Conservation (phyloP, 306 rosid species). For the Mimosa bimucronata region DNA sequence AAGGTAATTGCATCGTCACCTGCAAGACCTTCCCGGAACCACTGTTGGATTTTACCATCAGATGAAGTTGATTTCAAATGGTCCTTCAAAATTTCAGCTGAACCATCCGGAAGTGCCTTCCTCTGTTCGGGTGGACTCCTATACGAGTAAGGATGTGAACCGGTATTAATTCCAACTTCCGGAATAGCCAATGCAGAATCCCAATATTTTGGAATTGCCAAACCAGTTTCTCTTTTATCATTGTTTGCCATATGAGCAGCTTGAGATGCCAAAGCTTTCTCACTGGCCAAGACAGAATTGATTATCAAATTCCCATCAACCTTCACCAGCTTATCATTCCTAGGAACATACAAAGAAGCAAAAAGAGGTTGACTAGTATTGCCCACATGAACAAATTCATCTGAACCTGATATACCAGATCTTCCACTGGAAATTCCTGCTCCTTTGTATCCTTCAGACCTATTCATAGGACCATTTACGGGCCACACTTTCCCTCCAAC, state of each 20-base stretch:
- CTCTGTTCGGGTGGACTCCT: slow-evolving; percentile 56
- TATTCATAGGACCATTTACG: slow-evolving; percentile 49
- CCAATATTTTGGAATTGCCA: slow-evolving; percentile 60
- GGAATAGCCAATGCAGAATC: slow-evolving; percentile 80
- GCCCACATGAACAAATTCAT: slow-evolving; percentile 43
- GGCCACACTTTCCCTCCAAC: slow-evolving; percentile 63
- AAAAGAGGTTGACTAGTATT: slow-evolving; percentile 85
- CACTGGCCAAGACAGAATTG: slow-evolving; percentile 91
- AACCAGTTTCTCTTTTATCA: slow-evolving; percentile 59
- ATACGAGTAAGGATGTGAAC: slow-evolving; percentile 60
- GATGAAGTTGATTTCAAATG: slow-evolving; percentile 62
- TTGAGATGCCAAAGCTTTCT: slow-evolving; percentile 78
- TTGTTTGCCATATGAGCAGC: slow-evolving; percentile 38
- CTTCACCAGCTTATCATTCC: slow-evolving; percentile 92
- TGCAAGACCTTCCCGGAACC: slow-evolving; percentile 98
- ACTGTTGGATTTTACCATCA: slow-evolving; percentile 91
- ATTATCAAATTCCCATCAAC: slow-evolving; percentile 96
- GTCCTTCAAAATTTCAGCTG: slow-evolving; percentile 59
- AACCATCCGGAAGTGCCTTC: slow-evolving; percentile 71
- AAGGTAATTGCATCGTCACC: slow-evolving; percentile 50
- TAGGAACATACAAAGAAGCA: slow-evolving; percentile 95
- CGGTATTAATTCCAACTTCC: slow-evolving; percentile 63
- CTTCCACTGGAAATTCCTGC: slow-evolving; percentile 50
- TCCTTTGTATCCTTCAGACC: slow-evolving; percentile 50
- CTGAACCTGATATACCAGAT: slow-evolving; percentile 43